A percentile compares a stretch with the other conserved stretches of the same genome.
These are phyloP conservation scores for Ramicandelaber brevisporus DNA, from an alignment of 192 early-diverging fungal genomes.

Conservation along the genomic window DNA sequence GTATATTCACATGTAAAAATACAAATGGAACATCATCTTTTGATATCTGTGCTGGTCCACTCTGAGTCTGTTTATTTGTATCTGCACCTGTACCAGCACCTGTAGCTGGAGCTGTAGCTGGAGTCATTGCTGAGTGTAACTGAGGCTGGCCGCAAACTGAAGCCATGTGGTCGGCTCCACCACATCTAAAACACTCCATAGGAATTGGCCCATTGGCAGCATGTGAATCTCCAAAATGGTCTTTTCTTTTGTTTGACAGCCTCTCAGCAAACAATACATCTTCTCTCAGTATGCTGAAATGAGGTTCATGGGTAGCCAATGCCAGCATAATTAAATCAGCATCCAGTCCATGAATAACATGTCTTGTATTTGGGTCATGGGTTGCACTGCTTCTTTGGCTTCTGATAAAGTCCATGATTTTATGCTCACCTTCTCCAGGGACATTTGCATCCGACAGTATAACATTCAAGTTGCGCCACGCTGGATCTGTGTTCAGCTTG, in stretches of 20 bases:
- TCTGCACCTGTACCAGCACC: too few species aligned
- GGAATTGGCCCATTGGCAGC: too few species aligned
- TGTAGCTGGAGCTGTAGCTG: too few species aligned
- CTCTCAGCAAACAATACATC: constrained; percentile 70
- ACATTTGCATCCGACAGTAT: constrained; percentile 85
- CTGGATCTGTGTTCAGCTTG: constrained; percentile 64
- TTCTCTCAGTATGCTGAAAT: constrained; percentile 88
- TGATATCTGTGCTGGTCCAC: too few species aligned
- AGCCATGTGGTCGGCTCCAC: constrained; percentile 36
- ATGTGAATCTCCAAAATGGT: too few species aligned
- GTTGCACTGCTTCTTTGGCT: constrained; percentile 44
- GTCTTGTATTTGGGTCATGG: constrained; percentile 74
- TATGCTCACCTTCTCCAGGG: constrained; percentile 97
- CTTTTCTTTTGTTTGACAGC: constrained; percentile 37
- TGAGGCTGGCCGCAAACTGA: constrained; percentile 3
- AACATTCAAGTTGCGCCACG: constrained; percentile 67
- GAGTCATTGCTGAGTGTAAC: too few species aligned
- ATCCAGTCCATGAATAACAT: constrained; percentile 85
- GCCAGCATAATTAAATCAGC: constrained; percentile 97
- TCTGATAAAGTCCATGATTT: constrained; percentile 95
- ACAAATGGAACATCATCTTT: constrained; percentile 57
- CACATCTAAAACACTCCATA: constrained; percentile 33
- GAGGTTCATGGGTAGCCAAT: constrained; percentile 84
- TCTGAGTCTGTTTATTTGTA: too few species aligned
- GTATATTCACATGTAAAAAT: constrained; percentile 49